phyloP scores from a whole-genome alignment of 2,329 filamentous ascomycete species.

The Fusarium redolens region DNA sequence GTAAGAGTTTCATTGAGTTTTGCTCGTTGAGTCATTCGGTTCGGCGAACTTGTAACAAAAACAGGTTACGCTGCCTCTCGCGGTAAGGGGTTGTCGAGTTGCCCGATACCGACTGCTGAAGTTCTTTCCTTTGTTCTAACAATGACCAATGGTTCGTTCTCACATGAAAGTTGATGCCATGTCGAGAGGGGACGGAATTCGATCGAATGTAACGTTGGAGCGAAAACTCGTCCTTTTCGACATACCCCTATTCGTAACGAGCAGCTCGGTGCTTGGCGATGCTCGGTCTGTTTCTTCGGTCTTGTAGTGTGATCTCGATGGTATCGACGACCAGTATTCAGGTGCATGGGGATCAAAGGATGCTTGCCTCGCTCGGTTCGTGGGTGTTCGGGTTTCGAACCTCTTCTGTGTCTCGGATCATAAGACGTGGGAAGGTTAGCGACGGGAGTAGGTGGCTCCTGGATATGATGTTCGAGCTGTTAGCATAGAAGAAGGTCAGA shows the following conservation, averaged over 20 bases:
- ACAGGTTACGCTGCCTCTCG: background rate
- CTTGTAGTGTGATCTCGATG: background rate
- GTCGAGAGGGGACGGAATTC: background rate
- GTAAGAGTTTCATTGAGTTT: background rate
- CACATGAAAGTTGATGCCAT: background rate
- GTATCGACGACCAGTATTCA: background rate
- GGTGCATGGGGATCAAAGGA: background rate
- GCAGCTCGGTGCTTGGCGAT: background rate
- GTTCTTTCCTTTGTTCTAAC: background rate
- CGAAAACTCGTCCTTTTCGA: background rate
- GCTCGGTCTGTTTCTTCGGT: background rate
- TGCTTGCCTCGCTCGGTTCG: background rate
- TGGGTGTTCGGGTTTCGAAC: background rate
- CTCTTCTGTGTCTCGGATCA: background rate
- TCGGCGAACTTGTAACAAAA: background rate
- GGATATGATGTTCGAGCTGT: background rate
- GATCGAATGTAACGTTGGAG: background rate
- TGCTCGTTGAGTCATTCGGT: background rate
- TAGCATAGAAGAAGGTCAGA: background rate
- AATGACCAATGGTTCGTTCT: background rate
- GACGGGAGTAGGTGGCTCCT: background rate
- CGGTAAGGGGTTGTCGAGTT: background rate
- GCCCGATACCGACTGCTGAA: background rate
- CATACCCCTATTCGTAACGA: background rate
- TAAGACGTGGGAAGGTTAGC: background rate